Evolutionary conservation across 129 eudicot genomes (phyloP).

Genomic region (Flaveria ramosissima): DNA sequence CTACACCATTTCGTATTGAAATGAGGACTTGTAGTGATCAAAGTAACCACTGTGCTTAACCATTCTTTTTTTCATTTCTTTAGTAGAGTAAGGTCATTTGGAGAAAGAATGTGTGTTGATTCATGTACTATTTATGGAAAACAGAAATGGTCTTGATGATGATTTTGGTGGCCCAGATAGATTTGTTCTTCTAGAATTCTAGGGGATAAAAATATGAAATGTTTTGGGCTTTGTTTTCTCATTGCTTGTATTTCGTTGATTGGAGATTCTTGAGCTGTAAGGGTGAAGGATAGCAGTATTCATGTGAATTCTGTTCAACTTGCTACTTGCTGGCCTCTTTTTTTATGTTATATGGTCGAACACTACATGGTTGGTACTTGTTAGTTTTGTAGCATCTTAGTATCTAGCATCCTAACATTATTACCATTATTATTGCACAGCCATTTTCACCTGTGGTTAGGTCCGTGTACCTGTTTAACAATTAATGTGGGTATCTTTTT

Average conservation of each 20-base stretch:
- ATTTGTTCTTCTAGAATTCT: neutral
- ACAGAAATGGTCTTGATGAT: neutral
- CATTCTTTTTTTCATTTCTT: neutral
- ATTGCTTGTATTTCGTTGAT: neutral
- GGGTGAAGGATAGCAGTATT: neutral
- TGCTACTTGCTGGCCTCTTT: neutral
- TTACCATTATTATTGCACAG: neutral
- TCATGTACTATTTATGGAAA: slow-evolving; percentile 34
- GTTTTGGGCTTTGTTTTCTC: neutral
- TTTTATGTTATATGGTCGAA: neutral
- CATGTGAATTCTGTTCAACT: neutral
- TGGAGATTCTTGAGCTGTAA: neutral
- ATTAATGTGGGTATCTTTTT: neutral
- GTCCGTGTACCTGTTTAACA: neutral
- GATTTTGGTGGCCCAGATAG: neutral
- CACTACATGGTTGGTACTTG: neutral
- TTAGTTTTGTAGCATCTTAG: neutral
- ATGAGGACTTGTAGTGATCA: neutral
- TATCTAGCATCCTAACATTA: neutral
- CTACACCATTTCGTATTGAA: neutral
- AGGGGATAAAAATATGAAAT: neutral
- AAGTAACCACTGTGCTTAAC: neutral
- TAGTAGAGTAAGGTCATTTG: neutral
- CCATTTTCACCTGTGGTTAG: neutral
- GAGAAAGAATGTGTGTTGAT: slow-evolving; percentile 8